Evolutionary conservation across 2,329 filamentous ascomycete species (phyloP), one percentile per base, ranked within the genome.

Genomic region (Talaromyces sp.): DNA sequence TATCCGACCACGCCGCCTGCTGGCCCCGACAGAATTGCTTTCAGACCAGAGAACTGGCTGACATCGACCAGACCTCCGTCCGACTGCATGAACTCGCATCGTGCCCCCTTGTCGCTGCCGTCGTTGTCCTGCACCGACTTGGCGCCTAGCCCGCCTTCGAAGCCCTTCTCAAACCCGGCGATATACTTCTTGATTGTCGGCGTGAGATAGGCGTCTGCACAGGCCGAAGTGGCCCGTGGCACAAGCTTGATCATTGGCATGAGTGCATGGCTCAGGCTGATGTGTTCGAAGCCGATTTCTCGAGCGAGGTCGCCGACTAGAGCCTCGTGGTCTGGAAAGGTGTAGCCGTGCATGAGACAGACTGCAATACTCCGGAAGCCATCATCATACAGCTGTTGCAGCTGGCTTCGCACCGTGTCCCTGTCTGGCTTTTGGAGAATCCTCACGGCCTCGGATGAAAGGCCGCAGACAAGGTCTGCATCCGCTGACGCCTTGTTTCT

Each of bases 41-140:
- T 87, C 4, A 96, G 77, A 0, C 92, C 92, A 0, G 90, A 92
- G 69, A 97, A 96, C 67, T 78, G 67, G 38, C 68, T 65, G 11
- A 76, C 70, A 58, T 76, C 71, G 2, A 85, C 83, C 3, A 87
- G 72, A 2, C 84, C 84, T 29, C 90, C 91, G 64, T 95, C 90
- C 10, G 88, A 92, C 73, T 96, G 91, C 92, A 96, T 96, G 66
- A 97, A 96, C 71, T 96, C 92, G 76, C 91, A 96, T 60, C 91
- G 81, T 1, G 90, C 88, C 3, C 88, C 89, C 67, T 83, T 88
- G 5, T 79, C 74, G 5, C 79, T 74, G 0, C 87, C 88, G 29
- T 79, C 74, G 62, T 88, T 83, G 17, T 84, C 78, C 72, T 88
- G 86, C 4, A 94, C 88, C 62, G 87, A 91, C 66, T 88, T 85